Conservation (phyloP, 176 grass and related monocot species). For the Rhynchospora tenuis region DNA sequence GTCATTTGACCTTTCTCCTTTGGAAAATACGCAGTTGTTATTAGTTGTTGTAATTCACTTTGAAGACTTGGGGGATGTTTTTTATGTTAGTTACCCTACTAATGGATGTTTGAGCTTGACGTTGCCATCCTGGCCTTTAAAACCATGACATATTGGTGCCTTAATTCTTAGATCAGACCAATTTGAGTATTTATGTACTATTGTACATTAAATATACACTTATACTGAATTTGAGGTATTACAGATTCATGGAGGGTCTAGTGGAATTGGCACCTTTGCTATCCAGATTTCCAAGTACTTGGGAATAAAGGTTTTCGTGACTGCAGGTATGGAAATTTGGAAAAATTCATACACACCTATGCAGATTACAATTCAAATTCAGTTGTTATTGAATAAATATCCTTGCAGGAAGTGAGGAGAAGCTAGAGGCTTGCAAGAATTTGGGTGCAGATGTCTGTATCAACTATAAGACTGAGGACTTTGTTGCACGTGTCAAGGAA, state of each 20-base stretch:
- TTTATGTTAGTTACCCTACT: neutral
- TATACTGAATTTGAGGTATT: neutral
- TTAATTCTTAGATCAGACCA: neutral
- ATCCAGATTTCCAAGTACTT: slow-evolving; percentile 76
- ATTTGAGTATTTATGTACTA: neutral
- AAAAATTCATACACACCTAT: neutral
- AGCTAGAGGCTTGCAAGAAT: slow-evolving; percentile 63
- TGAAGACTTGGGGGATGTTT: neutral
- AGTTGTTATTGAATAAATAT: neutral
- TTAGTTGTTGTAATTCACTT: neutral
- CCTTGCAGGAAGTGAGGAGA: slow-evolving; percentile 61
- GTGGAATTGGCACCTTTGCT: slow-evolving; percentile 86
- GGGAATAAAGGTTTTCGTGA: slow-evolving; percentile 71
- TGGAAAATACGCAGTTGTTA: neutral
- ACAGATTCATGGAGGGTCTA: slow-evolving; percentile 92
- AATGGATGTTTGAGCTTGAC: neutral
- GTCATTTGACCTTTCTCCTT: neutral
- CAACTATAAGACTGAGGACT: slow-evolving; percentile 92
- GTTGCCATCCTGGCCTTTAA: neutral
- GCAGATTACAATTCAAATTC: neutral
- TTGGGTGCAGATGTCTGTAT: slow-evolving; percentile 84
- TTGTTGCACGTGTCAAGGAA: slow-evolving; percentile 63
- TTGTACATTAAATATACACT: neutral
- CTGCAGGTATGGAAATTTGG: slow-evolving; percentile 52
- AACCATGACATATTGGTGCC: neutral